These are phyloP conservation scores for Pseudoperonospora humuli DNA, from an alignment of 352 stramenopile species.

Conservation along the genomic window DNA sequence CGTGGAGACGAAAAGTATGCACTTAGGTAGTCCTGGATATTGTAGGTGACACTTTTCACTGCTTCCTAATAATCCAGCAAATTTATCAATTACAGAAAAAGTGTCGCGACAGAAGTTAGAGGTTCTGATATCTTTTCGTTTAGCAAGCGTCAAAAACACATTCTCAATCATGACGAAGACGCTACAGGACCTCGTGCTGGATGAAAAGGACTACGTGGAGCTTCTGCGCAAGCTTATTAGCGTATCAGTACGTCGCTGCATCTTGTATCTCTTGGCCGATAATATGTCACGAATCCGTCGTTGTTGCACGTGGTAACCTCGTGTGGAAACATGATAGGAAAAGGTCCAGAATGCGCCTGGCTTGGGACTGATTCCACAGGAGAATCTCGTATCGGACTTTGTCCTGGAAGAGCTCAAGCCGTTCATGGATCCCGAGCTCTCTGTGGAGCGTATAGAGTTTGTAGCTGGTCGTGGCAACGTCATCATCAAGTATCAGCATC, in stretches of 20 bases:
- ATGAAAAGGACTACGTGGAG: slow-evolving; percentile 54
- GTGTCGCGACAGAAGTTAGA: no score
- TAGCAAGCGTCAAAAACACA: no score
- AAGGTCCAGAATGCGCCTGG: slow-evolving; percentile 41
- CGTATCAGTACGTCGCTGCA: slow-evolving; percentile 21
- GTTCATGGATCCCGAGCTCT: slow-evolving; percentile 55
- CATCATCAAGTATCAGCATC: slow-evolving; percentile 84
- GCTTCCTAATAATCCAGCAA: no score
- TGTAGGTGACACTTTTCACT: no score
- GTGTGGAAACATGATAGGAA: slow-evolving; percentile 19
- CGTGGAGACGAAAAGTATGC: no score
- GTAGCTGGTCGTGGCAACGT: slow-evolving; percentile 82
- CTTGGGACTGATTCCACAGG: slow-evolving; percentile 38
- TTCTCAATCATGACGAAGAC: slow-evolving; percentile 12
- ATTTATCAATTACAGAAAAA: no score
- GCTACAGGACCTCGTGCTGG: slow-evolving; percentile 32
- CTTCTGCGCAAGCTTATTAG: slow-evolving; percentile 75
- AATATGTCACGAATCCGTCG: background rate
- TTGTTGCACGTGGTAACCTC: background rate
- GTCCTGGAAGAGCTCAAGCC: slow-evolving; percentile 78
- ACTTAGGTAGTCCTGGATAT: no score
- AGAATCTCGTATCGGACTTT: slow-evolving; percentile 84
- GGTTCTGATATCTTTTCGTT: no score
- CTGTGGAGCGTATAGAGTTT: slow-evolving; percentile 77
- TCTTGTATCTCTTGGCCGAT: background rate